phyloP scores from a whole-genome alignment of 1,139 yeast genomes.

The Debaryomyces nepalensis region DNA sequence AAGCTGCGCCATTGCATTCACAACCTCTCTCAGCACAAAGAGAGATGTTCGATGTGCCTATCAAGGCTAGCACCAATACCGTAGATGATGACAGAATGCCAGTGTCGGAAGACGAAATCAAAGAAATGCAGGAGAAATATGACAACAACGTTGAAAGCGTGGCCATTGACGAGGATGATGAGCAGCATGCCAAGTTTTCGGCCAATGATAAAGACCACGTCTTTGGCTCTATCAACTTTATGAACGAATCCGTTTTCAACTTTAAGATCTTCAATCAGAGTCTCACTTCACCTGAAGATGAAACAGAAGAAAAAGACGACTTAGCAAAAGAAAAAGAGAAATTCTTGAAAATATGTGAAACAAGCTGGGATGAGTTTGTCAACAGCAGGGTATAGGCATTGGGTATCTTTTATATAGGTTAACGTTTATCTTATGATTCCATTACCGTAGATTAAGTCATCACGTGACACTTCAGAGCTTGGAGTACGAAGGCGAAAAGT shows the following conservation, averaged over 20 bases:
- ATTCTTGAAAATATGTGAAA: constrained; percentile 56
- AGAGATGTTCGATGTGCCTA: constrained; percentile 40
- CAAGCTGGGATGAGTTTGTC: constrained; percentile 57
- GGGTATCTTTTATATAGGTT: constrained; percentile 4
- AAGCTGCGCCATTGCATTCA: constrained; percentile 54
- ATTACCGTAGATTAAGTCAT: background rate
- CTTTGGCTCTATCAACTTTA: constrained; percentile 47
- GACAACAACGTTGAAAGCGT: constrained; percentile 22
- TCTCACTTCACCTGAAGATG: constrained; percentile 6
- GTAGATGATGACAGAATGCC: constrained; percentile 43
- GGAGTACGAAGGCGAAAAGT: constrained; percentile 8
- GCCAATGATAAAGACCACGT: constrained; percentile 32
- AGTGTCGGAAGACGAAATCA: constrained; percentile 41
- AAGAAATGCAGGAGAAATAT: constrained; percentile 45
- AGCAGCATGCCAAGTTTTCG: background rate
- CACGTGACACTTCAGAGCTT: constrained; percentile 6
- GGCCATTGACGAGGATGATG: constrained; percentile 25
- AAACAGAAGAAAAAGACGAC: constrained; percentile 11
- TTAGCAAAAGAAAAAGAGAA: constrained; percentile 44
- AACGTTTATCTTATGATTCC: background rate
- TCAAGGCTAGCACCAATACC: constrained; percentile 13
- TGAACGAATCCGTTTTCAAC: constrained; percentile 49
- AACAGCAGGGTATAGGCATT: constrained; percentile 16
- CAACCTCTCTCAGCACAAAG: constrained; percentile 62
- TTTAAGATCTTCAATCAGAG: constrained; percentile 42